Conservation (phyloP, 345 rosid genomes). For the Syzygium oleosum region DNA sequence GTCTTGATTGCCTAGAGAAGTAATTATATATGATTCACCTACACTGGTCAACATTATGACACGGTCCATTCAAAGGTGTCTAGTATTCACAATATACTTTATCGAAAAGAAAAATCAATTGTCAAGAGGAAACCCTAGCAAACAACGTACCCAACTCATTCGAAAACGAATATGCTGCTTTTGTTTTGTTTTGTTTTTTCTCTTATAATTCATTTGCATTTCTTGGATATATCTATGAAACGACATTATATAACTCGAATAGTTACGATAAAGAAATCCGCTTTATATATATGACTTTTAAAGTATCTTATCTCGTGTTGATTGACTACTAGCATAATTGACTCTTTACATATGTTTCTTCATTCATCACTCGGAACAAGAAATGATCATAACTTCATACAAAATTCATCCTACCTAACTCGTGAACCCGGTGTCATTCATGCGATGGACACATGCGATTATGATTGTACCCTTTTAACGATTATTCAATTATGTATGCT, state of each 20-base stretch:
- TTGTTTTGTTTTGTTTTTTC: not conserved
- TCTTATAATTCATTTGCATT: not conserved
- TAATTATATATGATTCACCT: not conserved
- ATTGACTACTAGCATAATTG: not conserved
- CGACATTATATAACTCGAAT: not conserved
- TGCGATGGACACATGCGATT: not conserved
- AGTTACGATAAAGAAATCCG: fast-evolving
- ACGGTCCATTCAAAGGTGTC: not conserved
- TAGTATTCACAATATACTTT: not conserved
- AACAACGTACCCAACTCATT: not conserved
- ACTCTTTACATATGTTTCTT: not conserved
- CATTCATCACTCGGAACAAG: not conserved
- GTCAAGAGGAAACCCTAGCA: not conserved
- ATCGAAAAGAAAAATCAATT: not conserved
- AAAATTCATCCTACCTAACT: not conserved
- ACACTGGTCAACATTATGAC: not conserved
- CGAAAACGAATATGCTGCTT: not conserved
- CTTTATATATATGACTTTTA: not conserved
- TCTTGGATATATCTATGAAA: not conserved
- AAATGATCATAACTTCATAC: not conserved
- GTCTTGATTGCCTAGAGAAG: not conserved
- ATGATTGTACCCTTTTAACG: not conserved
- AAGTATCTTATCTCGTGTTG: no score
- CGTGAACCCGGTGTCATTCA: not conserved
- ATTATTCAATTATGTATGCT: not conserved